phyloP scores from a whole-genome alignment of 129 eudicot genomes.

The Lactuca saligna region DNA sequence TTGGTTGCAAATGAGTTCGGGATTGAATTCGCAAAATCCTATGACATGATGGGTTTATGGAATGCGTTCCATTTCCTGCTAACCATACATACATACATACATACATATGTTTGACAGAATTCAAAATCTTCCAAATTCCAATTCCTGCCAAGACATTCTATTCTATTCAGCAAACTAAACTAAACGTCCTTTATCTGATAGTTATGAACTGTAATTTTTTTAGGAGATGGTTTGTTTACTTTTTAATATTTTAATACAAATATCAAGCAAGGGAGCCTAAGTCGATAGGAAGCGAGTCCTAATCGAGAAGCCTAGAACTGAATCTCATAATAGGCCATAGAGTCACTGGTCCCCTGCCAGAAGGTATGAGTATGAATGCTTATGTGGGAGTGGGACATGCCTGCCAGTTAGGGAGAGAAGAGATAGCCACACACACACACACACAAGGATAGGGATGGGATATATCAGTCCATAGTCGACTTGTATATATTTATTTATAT shows the following conservation, averaged over 20 bases:
- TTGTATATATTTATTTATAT: too few relatives aligned
- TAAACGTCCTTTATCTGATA: too few relatives aligned
- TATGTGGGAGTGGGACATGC: conserved; percentile 28
- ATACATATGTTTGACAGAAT: not conserved
- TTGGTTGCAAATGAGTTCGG: not conserved
- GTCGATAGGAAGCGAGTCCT: not conserved
- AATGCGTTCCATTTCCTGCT: not conserved
- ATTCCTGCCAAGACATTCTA: not conserved
- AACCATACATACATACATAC: too few relatives aligned
- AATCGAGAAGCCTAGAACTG: too few relatives aligned
- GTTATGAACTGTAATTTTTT: not conserved
- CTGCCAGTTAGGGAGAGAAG: not conserved
- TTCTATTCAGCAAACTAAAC: too few relatives aligned
- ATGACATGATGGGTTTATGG: not conserved
- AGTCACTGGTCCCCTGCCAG: conserved; percentile 15
- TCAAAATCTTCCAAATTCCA: not conserved
- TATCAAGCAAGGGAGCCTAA: not conserved
- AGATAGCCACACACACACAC: conserved; percentile 2
- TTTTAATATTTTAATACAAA: not conserved
- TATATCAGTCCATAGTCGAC: conserved; percentile 7
- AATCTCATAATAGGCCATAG: not conserved
- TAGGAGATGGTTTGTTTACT: not conserved
- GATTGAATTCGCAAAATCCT: too few relatives aligned
- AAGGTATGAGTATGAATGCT: not conserved
- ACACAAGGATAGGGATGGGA: too few relatives aligned